Conservation (phyloP, 331 rosid genomes). For the Cucumis variabilis region DNA sequence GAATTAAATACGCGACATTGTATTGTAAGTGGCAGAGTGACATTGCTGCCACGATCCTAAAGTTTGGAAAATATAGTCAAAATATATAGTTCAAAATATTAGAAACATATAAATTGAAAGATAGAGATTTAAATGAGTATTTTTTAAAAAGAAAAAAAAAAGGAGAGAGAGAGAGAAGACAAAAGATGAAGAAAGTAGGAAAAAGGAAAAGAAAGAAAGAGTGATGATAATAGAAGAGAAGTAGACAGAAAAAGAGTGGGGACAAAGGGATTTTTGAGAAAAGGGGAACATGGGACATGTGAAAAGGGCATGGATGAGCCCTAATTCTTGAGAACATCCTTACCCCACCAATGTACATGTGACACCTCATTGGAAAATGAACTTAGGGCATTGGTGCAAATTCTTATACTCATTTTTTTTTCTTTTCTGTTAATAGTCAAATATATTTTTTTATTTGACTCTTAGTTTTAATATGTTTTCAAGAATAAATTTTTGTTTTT, state of each 20-base stretch:
- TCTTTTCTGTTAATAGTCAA: too few species aligned
- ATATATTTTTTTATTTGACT: too few species aligned
- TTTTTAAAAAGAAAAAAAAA: too few species aligned
- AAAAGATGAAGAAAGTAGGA: background rate
- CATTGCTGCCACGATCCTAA: too few species aligned
- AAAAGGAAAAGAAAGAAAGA: background rate
- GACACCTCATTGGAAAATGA: background rate
- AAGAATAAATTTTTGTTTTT: too few species aligned
- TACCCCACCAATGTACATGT: background rate
- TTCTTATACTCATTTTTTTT: too few species aligned
- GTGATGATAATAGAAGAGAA: background rate
- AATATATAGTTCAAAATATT: too few species aligned
- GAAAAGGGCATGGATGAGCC: background rate
- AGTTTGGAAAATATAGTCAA: too few species aligned
- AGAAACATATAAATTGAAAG: too few species aligned
- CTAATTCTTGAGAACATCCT: background rate
- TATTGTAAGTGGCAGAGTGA: too few species aligned
- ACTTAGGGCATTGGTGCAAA: background rate
- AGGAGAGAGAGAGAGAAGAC: background rate
- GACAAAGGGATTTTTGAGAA: background rate
- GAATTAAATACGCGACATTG: too few species aligned
- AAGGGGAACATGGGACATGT: conserved; percentile 4
- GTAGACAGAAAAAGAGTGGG: background rate
- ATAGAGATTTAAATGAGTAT: background rate
- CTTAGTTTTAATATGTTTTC: too few species aligned